These are phyloP conservation scores for Strombidium stylifer DNA, from an alignment of 73 alveolate genomes.

Conservation along the genomic window DNA sequence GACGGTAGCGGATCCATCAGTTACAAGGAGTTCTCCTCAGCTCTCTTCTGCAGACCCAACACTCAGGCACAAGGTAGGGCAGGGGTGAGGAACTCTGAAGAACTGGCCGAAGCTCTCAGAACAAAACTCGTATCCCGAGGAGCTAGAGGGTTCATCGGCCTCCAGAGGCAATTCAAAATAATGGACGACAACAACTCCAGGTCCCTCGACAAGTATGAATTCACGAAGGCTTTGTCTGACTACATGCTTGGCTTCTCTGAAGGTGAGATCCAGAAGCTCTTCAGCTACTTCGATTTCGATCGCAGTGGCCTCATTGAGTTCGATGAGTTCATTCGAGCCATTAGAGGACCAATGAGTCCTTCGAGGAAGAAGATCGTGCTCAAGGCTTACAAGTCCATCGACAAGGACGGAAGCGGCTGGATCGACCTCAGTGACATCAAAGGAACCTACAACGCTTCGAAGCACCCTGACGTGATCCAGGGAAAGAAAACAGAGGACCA, in stretches of 20 bases:
- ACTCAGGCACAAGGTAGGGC: conserved; percentile 3
- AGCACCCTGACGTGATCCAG: conserved; percentile 71
- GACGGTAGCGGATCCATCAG: conserved; percentile 63
- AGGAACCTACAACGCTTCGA: conserved; percentile 56
- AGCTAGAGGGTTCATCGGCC: conserved; percentile 68
- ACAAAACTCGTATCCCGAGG: conserved; percentile 71
- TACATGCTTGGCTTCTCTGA: conserved; percentile 61
- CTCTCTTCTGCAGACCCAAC: conserved; percentile 20
- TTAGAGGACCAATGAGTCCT: conserved; percentile 77
- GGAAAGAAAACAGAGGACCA: conserved; percentile 76
- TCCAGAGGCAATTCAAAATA: conserved; percentile 56
- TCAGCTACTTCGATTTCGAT: conserved; percentile 53
- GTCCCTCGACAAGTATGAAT: conserved; percentile 69
- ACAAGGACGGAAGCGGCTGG: conserved; percentile 62
- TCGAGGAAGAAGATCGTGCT: conserved; percentile 64
- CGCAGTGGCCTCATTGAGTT: conserved; percentile 63
- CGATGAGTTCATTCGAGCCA: conserved; percentile 64
- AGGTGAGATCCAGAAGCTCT: conserved; percentile 53
- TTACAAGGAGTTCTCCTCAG: conserved; percentile 64
- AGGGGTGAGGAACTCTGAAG: conserved; percentile 21
- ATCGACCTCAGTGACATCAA: conserved; percentile 66
- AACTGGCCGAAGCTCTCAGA: conserved; percentile 57
- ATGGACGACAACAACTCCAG: conserved; percentile 74
- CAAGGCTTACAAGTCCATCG: conserved; percentile 62
- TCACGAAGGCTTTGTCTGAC: conserved; percentile 71